Evolutionary conservation across 2,329 filamentous ascomycete genomes (phyloP), one percentile per base, ranked within the genome.

Genomic region (Neobulgaria alba): DNA sequence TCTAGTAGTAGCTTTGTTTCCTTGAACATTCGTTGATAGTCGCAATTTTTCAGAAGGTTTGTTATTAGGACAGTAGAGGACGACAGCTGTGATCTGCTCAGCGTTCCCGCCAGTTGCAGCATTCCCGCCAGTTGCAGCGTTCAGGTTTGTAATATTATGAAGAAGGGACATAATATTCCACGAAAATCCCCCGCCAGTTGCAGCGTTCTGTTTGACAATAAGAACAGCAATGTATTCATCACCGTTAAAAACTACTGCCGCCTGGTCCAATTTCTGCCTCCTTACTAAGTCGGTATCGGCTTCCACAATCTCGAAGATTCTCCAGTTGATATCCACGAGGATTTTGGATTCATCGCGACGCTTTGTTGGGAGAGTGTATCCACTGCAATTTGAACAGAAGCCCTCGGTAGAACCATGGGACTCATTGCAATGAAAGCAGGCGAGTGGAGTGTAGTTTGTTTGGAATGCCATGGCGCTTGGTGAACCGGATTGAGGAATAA

Each of bases 301-400:
- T 3, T 5, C 9, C 16, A 14, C 8, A 10, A 31, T 31, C 5
- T 16, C 16, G 14, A 31, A 31, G n/a, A 8, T 38, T 38, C 12
- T n/a, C 36, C 29, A 31, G 15, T 19, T 10, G 26, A 21, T 31
- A 15, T 8, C n/a, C 3, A 5, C 19, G 7, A n/a, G 10, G 21
- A n/a, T 17, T 10, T 15, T 20, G 23, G 7, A 20, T n/a, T 26
- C 34, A 9, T 38, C 4, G 21, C 3, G 26, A n/a, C n/a, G n/a
- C n/a, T n/a, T n/a, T n/a, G 26, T 14, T 32, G 36, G 36, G 5
- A 32, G 15, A n/a, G 36, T 32, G 26, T 29, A 38, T 38, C 36
- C 36, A 17, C 32, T 38, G 36, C 36, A 38, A 12, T 8, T 5
- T 5, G 14, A 8, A 21, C 29, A 38, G n/a, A 38, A 38, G 7